phyloP scores from a whole-genome alignment of 345 rosid species.

The Brassica carinata region DNA sequence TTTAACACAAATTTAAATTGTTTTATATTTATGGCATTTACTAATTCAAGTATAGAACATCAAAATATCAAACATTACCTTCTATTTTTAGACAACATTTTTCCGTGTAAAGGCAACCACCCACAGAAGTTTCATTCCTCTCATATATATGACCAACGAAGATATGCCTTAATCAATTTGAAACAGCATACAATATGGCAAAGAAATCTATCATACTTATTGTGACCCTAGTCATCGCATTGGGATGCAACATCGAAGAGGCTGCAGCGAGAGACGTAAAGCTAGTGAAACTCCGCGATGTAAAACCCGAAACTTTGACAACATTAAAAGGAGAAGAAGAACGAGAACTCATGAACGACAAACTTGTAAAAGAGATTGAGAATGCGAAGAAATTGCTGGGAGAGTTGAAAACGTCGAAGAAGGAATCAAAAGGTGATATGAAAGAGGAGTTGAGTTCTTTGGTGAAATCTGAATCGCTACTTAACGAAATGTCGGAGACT shows the following conservation, averaged over 20 bases:
- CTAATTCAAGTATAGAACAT: background rate
- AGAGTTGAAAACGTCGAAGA: conserved; percentile 32
- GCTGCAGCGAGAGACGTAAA: conserved; percentile 36
- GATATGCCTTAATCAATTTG: background rate
- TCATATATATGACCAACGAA: conserved; percentile 16
- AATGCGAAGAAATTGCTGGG: conserved; percentile 32
- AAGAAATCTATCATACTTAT: conserved; percentile 12
- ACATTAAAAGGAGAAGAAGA: conserved; percentile 31
- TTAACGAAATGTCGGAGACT: conserved; percentile 25
- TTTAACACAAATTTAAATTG: too few relatives aligned
- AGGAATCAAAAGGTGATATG: conserved; percentile 30
- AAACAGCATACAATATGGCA: conserved; percentile 24
- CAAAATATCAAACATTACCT: background rate
- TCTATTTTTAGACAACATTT: conserved; percentile 17
- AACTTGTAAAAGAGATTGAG: conserved; percentile 32
- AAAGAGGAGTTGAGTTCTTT: conserved; percentile 24
- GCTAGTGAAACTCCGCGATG: conserved; percentile 34
- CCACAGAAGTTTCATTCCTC: conserved; percentile 12
- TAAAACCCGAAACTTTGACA: conserved; percentile 30
- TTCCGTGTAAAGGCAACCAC: background rate
- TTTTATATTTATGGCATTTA: conserved; percentile 2
- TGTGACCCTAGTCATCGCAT: conserved; percentile 19
- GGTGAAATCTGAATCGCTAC: conserved; percentile 39
- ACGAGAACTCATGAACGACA: background rate
- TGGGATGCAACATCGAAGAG: conserved; percentile 20